Evolutionary conservation across 2,329 filamentous ascomycete species (phyloP).

Genomic region (Stromatinia cepivora): DNA sequence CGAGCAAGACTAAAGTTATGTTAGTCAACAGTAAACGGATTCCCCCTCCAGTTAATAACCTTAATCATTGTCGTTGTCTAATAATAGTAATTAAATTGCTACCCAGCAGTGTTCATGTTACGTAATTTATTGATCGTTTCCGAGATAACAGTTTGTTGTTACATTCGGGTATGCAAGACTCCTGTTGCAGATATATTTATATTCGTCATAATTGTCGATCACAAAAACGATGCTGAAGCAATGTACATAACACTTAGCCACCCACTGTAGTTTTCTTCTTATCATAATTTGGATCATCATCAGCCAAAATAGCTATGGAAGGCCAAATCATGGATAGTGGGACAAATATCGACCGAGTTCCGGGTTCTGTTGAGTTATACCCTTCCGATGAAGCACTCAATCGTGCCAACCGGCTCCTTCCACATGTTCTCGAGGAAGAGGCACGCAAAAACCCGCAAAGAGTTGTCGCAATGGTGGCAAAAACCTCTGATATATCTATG

Average conservation of each 20-base stretch:
- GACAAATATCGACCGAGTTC: neutral
- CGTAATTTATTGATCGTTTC: neutral
- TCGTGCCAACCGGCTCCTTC: conserved; percentile 23
- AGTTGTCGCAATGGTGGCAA: conserved; percentile 27
- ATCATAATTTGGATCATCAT: neutral
- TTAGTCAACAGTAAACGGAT: neutral
- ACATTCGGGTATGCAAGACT: neutral
- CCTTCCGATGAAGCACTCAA: conserved; percentile 9
- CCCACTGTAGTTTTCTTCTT: neutral
- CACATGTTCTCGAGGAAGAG: conserved; percentile 28
- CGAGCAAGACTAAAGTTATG: neutral
- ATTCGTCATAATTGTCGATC: neutral
- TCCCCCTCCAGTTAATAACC: neutral
- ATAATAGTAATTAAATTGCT: neutral
- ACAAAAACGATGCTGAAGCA: neutral
- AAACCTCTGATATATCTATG: conserved; percentile 16
- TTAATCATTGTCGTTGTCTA: neutral
- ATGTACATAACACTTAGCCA: neutral
- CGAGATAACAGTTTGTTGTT: neutral
- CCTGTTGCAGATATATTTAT: neutral
- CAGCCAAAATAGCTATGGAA: neutral
- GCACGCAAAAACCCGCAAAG: conserved; percentile 23
- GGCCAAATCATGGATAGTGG: neutral
- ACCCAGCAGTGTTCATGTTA: too few relatives aligned
- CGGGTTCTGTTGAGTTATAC: neutral